A percentile compares a stretch with the other conserved stretches of the same genome.
These are phyloP conservation scores for Silene uniflora DNA, from an alignment of 148 eudicot species.

Conservation along the genomic window DNA sequence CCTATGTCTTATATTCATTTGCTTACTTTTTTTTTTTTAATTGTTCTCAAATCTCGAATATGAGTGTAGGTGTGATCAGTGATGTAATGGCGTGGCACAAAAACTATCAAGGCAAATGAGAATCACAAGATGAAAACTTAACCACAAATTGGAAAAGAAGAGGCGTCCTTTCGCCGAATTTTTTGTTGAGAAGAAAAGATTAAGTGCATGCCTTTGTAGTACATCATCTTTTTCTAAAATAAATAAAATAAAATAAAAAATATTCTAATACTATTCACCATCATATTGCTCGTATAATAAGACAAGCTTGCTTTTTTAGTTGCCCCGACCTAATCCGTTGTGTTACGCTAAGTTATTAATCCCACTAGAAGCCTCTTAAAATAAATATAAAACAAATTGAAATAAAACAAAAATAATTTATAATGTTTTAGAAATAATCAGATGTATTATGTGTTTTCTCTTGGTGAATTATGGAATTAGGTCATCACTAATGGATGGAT, in stretches of 20 bases:
- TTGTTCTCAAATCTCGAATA: neutral
- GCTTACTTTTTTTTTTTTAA: too few species aligned
- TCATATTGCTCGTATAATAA: neutral
- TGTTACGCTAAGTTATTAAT: neutral
- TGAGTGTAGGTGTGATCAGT: neutral
- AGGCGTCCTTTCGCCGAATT: neutral
- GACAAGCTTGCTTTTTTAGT: conserved; percentile 7
- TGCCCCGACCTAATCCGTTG: conserved; percentile 7
- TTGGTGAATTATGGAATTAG: too few species aligned
- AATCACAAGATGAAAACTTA: neutral
- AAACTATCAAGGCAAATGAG: neutral
- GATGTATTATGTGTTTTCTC: too few species aligned
- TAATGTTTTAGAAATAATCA: too few species aligned
- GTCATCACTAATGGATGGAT: too few species aligned
- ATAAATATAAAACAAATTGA: too few species aligned
- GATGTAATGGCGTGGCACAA: too few species aligned
- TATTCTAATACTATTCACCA: neutral
- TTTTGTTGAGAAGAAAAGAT: neutral
- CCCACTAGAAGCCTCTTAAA: neutral
- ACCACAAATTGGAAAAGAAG: neutral
- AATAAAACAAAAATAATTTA: too few species aligned
- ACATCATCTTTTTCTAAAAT: neutral
- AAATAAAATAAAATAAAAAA: neutral
- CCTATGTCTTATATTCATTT: too few species aligned
- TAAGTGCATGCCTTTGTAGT: neutral